These are phyloP conservation scores for Pseudogymnoascus sp. DNA, from an alignment of 2,329 filamentous ascomycete species.

Conservation along the genomic window DNA sequence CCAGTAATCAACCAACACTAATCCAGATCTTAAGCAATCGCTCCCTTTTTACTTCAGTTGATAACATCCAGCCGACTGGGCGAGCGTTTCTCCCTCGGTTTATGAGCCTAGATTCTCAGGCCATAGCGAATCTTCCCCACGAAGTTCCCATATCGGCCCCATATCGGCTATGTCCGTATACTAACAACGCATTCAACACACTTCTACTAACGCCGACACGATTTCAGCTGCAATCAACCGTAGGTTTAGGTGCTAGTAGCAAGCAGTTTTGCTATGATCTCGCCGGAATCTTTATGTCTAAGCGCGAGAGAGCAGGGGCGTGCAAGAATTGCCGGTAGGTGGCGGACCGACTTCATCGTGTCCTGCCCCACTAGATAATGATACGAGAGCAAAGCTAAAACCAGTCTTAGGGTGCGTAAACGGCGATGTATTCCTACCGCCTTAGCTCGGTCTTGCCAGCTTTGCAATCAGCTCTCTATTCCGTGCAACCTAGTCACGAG, in stretches of 20 bases:
- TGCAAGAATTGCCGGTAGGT: constrained; percentile 14
- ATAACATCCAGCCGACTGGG: too few species aligned
- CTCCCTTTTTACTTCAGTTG: background rate
- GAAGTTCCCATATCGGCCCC: background rate
- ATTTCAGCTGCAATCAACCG: background rate
- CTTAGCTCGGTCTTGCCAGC: background rate
- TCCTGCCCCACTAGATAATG: background rate
- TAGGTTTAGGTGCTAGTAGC: background rate
- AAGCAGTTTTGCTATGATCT: background rate
- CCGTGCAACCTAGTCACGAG: constrained; percentile 7
- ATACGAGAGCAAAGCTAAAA: constrained; percentile 3
- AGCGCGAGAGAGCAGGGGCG: constrained; percentile 12
- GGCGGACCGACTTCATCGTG: background rate
- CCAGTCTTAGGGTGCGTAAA: background rate
- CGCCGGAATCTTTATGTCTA: constrained; percentile 6
- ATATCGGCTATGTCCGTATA: background rate
- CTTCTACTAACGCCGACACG: background rate
- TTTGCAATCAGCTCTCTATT: constrained; percentile 8
- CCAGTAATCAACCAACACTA: too few species aligned
- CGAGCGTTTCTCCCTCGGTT: background rate
- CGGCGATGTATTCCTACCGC: background rate
- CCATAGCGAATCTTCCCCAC: background rate
- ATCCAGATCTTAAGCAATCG: background rate
- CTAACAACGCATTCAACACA: background rate
- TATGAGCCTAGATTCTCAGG: background rate